Base-by-base conservation (phyloP, 768 basidiomycete species). In the Leucocoprinus sp. region DNA sequence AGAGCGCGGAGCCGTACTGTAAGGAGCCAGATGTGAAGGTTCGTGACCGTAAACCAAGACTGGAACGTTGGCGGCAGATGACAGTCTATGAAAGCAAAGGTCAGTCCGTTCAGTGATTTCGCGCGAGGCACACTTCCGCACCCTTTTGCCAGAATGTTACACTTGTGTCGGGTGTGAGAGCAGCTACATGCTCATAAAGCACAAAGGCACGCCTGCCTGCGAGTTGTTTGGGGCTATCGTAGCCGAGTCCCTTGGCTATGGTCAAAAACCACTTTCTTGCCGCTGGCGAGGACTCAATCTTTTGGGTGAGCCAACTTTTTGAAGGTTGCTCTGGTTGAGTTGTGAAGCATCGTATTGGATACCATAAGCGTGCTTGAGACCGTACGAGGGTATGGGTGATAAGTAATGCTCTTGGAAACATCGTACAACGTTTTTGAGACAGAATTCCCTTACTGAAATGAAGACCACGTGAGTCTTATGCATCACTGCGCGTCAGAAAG, bases 21-120 rank as follows among this genome's bases (percentile, higher is more conserved):
- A 40, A 93, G 78, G 53, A 97, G 70, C 85, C 93, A 93, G 38
- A 97, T 70, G 63, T 98, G 92, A 22, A 97, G 71, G 52, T 93
- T 92, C 22, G 90, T 90, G 41, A 96, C 67, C 3, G 88, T 89
- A 66, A 97, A 97, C 88, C 93, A 97, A 12, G 95, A 89, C 57
- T 97, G 93, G 63, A 95, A 96, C 0, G 95, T 96, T 9, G 84
- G 84, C 8, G 93, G 92, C 5, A 97, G 72, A 48, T 71, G 72
- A 56, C 88, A 95, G 49, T 78, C 93, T 96, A 43, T 44, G 26
- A 45, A 42, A 12, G 34, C 42, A 48, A 26, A 42, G 22, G 28
- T 11, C 7, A 43, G 43, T 28, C 7, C 42, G 43, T 28, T 51
- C 50, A 24, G 19, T 12, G 15, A 3, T 4, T 12, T 14, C 12